Percentiles rank a stretch among this genome's conserved stretches.
Evolutionary conservation across 2,329 filamentous ascomycete species (phyloP).

Genomic region (Aphanocladium album): DNA sequence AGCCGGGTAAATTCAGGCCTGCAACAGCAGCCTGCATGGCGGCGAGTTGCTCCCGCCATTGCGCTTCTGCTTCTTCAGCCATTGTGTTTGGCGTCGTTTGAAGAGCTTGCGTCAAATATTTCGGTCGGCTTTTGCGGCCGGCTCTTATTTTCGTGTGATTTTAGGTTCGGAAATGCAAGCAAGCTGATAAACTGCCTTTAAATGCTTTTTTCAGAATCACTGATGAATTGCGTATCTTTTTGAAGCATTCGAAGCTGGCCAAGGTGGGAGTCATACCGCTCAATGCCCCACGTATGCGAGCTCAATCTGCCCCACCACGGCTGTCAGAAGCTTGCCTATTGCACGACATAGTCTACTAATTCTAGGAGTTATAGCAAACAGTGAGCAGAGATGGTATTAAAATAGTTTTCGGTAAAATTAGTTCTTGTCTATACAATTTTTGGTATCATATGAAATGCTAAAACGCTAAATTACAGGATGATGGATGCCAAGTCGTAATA

Average conservation of each 20-base stretch:
- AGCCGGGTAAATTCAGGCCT: conserved; percentile 53
- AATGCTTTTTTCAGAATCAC: neutral
- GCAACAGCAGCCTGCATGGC: conserved; percentile 84
- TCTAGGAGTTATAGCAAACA: neutral
- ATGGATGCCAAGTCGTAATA: neutral
- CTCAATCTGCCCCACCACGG: neutral
- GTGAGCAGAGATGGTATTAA: neutral
- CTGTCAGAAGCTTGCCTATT: neutral
- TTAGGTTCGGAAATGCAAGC: neutral
- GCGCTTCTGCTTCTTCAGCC: conserved; percentile 38
- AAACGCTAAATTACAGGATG: neutral
- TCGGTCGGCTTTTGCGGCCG: neutral
- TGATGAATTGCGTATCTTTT: neutral
- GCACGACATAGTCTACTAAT: neutral
- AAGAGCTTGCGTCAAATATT: neutral
- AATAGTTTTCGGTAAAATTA: neutral
- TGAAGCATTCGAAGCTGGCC: neutral
- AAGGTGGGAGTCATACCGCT: conserved; percentile 8
- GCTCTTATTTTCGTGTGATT: neutral
- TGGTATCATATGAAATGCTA: conserved; percentile 9
- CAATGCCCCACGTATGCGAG: conserved; percentile 6
- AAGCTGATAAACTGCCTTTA: neutral
- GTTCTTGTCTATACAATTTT: neutral
- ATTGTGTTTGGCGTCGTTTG: neutral
- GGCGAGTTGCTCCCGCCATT: conserved; percentile 82